Evolutionary conservation across 1,139 yeast species (phyloP).

Genomic region (Blastobotrys serpentis): DNA sequence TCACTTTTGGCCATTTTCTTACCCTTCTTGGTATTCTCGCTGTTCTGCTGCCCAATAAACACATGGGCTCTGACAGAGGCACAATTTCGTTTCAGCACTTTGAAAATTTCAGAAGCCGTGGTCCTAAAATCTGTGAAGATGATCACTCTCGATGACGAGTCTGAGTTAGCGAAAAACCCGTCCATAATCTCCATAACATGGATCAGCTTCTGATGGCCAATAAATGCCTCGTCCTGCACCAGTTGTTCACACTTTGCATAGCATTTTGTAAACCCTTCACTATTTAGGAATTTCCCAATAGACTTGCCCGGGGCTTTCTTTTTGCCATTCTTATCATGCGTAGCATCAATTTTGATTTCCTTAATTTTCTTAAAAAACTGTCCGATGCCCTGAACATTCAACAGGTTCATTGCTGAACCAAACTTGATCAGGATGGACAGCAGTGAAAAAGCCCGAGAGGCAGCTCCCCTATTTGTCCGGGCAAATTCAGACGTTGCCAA

Average conservation of each 20-base stretch:
- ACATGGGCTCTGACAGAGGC: constrained; percentile 66
- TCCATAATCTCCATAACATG: constrained; percentile 57
- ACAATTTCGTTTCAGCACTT: constrained; percentile 53
- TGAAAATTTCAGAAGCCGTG: constrained; percentile 83
- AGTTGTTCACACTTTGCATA: constrained; percentile 47
- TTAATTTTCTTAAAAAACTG: constrained; percentile 60
- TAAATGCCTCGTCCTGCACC: constrained; percentile 42
- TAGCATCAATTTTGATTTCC: constrained; percentile 19
- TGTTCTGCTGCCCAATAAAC: constrained; percentile 75
- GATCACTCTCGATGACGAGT: constrained; percentile 66
- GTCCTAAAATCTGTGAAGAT: constrained; percentile 86
- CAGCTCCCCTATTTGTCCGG: constrained; percentile 16
- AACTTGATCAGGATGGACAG: constrained; percentile 61
- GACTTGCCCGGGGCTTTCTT: constrained; percentile 33
- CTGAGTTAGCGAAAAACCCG: constrained; percentile 47
- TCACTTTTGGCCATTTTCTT: constrained; percentile 15
- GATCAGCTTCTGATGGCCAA: constrained; percentile 78
- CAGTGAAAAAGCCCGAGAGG: constrained; percentile 23
- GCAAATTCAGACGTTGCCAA: constrained; percentile 17
- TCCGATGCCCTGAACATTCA: constrained; percentile 77
- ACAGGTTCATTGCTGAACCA: constrained; percentile 54
- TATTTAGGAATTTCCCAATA: constrained; percentile 47
- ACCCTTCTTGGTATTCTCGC: constrained; percentile 17
- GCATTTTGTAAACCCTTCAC: constrained; percentile 49
- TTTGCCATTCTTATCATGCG: constrained; percentile 22